These are phyloP conservation scores for Clonostachys solani DNA, from an alignment of 2,329 filamentous ascomycete genomes.

Conservation along the genomic window DNA sequence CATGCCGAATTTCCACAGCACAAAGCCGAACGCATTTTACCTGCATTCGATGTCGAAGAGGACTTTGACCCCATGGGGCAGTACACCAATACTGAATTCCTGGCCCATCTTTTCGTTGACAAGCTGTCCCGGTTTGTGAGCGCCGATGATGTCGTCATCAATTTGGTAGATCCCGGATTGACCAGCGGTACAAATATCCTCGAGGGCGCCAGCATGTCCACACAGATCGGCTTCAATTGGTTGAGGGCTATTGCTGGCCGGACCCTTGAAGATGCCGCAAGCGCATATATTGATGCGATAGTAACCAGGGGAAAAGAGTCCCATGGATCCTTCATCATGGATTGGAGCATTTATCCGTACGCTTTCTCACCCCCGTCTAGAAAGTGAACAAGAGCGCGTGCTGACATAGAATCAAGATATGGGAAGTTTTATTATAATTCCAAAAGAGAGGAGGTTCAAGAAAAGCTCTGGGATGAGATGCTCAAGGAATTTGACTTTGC, in stretches of 20 bases:
- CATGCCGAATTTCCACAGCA: constrained; percentile 15
- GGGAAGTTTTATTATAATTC: constrained; percentile 21
- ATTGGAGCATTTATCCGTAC: constrained; percentile 39
- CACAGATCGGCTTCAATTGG: constrained; percentile 3
- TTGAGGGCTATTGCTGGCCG: constrained; percentile 16
- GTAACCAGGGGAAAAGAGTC: constrained; percentile 40
- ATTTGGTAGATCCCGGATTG: constrained; percentile 40
- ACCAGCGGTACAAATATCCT: constrained; percentile 34
- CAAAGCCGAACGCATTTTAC: constrained; percentile 12
- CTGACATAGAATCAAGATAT: constrained; percentile 15
- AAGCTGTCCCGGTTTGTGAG: constrained; percentile 29
- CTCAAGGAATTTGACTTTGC: constrained; percentile 26
- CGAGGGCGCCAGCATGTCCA: constrained; percentile 17
- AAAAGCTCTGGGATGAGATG: constrained; percentile 32
- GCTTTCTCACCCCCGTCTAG: constrained; percentile 13
- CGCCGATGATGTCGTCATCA: constrained; percentile 35
- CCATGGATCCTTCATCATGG: constrained; percentile 46
- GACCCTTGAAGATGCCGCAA: constrained; percentile 31
- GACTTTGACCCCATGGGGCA: constrained; percentile 11
- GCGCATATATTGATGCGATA: constrained; percentile 40
- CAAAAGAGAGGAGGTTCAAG: constrained; percentile 23
- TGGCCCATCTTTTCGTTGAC: constrained; percentile 25
- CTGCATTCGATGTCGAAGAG: constrained; percentile 19
- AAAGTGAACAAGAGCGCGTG: background rate
- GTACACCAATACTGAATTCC: constrained; percentile 20